phyloP scores from a whole-genome alignment of 805 yeast genomes.

The Lipomyces mesembrius region DNA sequence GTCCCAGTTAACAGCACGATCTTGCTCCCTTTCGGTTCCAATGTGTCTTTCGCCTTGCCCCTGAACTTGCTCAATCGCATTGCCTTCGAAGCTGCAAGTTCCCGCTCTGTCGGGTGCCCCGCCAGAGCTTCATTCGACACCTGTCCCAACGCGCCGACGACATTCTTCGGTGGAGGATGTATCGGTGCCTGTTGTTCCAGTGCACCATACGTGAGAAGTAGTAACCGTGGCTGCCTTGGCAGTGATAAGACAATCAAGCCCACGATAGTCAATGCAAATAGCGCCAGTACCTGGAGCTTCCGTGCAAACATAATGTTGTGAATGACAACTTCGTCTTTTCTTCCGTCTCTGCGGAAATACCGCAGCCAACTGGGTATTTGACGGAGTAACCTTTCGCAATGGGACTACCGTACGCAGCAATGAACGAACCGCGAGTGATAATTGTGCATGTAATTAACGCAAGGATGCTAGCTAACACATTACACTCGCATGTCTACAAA shows the following conservation, averaged over 20 bases:
- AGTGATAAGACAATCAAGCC: neutral
- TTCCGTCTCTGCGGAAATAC: too few species aligned
- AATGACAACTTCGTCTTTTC: neutral
- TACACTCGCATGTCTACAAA: neutral
- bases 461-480: neutral
- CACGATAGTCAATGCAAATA: neutral
- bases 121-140: neutral
- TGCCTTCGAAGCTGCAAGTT: neutral
- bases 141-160: neutral
- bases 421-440: neutral
- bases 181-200: neutral
- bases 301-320: neutral
- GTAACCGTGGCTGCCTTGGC: neutral
- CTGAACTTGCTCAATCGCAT: neutral
- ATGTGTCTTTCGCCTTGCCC: slow-evolving; percentile 6
- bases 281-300: neutral
- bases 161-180: neutral
- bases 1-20: slow-evolving; percentile 35
- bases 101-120: neutral
- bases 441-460: neutral
- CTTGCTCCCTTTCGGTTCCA: slow-evolving; percentile 28
- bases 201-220: neutral
- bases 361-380: too few species aligned
- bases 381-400: too few species aligned
- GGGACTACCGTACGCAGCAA: neutral